Base-by-base conservation (phyloP, 2,329 filamentous ascomycete species). In the Sclerotinia minor region DNA sequence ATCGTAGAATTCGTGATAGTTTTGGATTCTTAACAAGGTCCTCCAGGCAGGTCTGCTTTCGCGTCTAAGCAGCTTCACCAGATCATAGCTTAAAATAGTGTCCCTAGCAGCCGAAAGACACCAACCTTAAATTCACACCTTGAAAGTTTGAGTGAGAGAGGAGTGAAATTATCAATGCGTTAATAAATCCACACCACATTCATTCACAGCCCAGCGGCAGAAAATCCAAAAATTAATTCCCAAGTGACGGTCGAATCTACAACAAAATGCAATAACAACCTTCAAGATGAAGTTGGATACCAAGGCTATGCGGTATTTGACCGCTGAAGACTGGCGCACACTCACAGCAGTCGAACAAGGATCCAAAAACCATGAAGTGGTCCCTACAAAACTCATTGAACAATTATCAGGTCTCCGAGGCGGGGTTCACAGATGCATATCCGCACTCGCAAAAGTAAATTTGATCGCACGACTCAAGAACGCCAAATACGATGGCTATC, bases 401-500 rank as follows among this genome's bases (percentile, higher is more conserved):
- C 91, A 92, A 76, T 85, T 97, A 35, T 88, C 94, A 8, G 90
- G 91, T 52, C 86, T 97, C 49, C 89, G 92, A 67, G 91, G 91
- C 74, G 91, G 92, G 69, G 92, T 96, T 26, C 91, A 95, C 79
- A 91, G 85, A 75, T 90, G 89, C 76, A 98, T 99, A 73, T 96
- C 94, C 32, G 89, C 88, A 65, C 88, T 99, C 64, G 95, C 95
- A 71, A 99, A 99, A 80, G 89, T 90, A 60, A 92, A 92, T 69
- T 85, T 99, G 74, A 97, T 99, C 75, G 93, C 91, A 55, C 91
- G 91, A 73, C 88, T 97, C 73, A 96, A 97, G 80, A 97, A 98
- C 79, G 92, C 94, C 71, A 94, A 92, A 79, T 99, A 99, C 80
- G 95, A 99, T 76, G 95, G 95, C 70, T 99, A 99, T 81, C 89